These are phyloP conservation scores for Endoconidiophora polonica DNA, from an alignment of 2,329 filamentous ascomycete species.

Conservation along the genomic window DNA sequence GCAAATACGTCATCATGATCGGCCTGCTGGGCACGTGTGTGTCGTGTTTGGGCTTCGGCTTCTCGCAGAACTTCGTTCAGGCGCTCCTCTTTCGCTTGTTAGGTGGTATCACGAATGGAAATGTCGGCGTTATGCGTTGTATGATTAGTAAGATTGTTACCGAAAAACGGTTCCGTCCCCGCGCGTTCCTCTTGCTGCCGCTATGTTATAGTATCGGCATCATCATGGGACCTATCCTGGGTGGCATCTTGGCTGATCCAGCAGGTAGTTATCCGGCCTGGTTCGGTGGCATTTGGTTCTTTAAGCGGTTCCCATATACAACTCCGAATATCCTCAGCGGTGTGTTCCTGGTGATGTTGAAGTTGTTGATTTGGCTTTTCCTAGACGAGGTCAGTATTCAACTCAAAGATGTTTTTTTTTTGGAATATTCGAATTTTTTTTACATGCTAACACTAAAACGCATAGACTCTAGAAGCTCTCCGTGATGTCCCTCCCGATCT, in stretches of 20 bases:
- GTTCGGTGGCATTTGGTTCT: constrained; percentile 31
- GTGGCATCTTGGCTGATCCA: constrained; percentile 53
- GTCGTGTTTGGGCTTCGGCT: constrained; percentile 39
- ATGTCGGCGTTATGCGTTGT: constrained; percentile 55
- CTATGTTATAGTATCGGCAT: constrained; percentile 61
- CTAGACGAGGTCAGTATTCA: constrained; percentile 30
- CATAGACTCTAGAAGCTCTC: constrained; percentile 30
- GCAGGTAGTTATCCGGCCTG: constrained; percentile 40
- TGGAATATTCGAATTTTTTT: not conserved
- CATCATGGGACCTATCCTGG: constrained; percentile 52
- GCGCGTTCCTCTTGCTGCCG: constrained; percentile 60
- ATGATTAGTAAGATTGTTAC: constrained; percentile 64
- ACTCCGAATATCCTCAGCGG: constrained; percentile 37
- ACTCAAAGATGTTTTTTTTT: not conserved
- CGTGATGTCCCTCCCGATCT: constrained; percentile 24
- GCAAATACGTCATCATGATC: constrained; percentile 64
- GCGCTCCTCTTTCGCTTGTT: constrained; percentile 59
- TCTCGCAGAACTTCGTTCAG: constrained; percentile 49
- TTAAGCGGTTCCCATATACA: constrained; percentile 35
- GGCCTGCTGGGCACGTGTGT: constrained; percentile 50
- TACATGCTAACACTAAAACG: not conserved
- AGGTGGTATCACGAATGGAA: constrained; percentile 58
- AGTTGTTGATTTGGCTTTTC: constrained; percentile 29
- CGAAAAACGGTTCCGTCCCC: constrained; percentile 46
- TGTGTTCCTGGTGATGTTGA: constrained; percentile 27